These are phyloP conservation scores for Diospyros lotus DNA, from an alignment of 148 eudicot species.

Conservation along the genomic window DNA sequence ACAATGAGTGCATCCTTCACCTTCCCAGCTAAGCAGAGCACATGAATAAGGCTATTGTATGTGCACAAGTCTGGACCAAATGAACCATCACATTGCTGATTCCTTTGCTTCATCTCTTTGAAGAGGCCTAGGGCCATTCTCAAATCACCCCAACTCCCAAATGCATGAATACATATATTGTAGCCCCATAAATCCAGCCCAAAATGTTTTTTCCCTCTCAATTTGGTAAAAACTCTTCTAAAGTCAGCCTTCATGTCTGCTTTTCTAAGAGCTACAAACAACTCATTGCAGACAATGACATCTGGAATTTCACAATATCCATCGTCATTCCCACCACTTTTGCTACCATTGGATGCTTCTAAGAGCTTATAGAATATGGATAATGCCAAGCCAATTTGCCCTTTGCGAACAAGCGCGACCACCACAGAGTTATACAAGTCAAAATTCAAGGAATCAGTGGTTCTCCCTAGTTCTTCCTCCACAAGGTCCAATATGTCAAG, in stretches of 20 bases:
- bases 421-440: conserved; percentile 55
- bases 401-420: conserved; percentile 54
- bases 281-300: conserved; percentile 65
- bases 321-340: not conserved
- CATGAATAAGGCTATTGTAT: conserved; percentile 76
- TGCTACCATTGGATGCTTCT: conserved; percentile 18
- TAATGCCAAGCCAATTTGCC: conserved; percentile 44
- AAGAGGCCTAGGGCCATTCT: conserved; percentile 51
- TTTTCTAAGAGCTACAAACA: conserved; percentile 73
- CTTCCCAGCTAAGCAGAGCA: conserved; percentile 62
- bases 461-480: conserved; percentile 37
- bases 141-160: conserved; percentile 84
- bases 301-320: conserved; percentile 30
- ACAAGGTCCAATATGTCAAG: conserved; percentile 55
- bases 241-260: conserved; percentile 62
- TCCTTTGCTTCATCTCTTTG: conserved; percentile 65
- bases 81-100: conserved; percentile 21
- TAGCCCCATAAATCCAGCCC: conserved; percentile 62
- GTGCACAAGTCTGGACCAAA: conserved; percentile 72
- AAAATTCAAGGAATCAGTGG: conserved; percentile 23
- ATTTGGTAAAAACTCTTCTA: conserved; percentile 32
- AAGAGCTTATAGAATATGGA: conserved; percentile 52
- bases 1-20: conserved; percentile 65
- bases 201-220: conserved; percentile 41
- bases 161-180: conserved; percentile 76